Conservation (phyloP, 1,284 basidiomycete species). For the Ceratobasidium sp. region DNA sequence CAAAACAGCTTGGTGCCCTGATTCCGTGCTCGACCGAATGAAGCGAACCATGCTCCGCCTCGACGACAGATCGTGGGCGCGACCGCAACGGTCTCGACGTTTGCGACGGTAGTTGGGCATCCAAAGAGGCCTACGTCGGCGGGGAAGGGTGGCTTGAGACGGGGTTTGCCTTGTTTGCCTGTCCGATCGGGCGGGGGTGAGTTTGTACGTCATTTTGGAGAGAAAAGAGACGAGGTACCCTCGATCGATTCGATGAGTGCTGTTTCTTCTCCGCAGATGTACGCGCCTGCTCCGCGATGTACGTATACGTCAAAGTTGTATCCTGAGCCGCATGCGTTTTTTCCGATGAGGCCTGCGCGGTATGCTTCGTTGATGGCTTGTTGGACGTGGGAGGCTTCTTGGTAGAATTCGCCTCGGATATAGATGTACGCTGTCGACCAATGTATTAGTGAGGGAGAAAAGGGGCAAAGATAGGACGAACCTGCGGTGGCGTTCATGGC, state of each 20-base stretch:
- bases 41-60: conserved; percentile 91
- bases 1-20: conserved; percentile 96
- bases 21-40: conserved; percentile 92
- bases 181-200: too few species aligned
- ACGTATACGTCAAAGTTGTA: conserved; percentile 97
- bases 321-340: conserved; percentile 90
- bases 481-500: conserved; percentile 94
- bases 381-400: conserved; percentile 92
- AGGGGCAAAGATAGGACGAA: conserved; percentile 44
- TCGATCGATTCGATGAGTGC: conserved; percentile 97
- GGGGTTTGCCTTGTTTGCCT: conserved; percentile 95
- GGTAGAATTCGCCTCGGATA: conserved; percentile 97
- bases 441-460: not conserved
- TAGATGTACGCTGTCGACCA: conserved; percentile 85
- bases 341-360: conserved; percentile 88
- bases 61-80: conserved; percentile 96
- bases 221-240: conserved; percentile 47
- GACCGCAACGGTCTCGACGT: conserved; percentile 98
- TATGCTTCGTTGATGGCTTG: conserved; percentile 97
- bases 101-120: conserved; percentile 96
- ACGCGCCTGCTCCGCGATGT: conserved; percentile 96
- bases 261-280: conserved; percentile 99
- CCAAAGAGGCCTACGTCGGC: conserved; percentile 97
- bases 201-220: not conserved
- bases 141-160: conserved; percentile 99